Evolutionary conservation across 768 basidiomycete species (phyloP).

Genomic region (Dendrothele bispora): DNA sequence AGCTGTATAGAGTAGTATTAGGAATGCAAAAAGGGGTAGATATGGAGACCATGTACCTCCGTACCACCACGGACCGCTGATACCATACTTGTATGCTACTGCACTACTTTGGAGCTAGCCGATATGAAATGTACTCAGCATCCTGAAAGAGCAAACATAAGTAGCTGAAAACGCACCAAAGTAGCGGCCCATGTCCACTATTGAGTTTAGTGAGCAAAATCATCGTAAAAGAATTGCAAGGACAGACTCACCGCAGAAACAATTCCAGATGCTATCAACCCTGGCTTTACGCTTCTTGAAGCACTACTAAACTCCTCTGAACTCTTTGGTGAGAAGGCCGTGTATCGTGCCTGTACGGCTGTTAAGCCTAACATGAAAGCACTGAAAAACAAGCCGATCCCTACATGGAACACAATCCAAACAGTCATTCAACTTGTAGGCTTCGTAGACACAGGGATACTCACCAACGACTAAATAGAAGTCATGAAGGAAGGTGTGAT

Average conservation of each 20-base stretch:
- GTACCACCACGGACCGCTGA: slow-evolving; percentile 90
- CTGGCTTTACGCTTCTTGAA: slow-evolving; percentile 84
- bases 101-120: slow-evolving; percentile 74
- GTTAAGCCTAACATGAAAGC: slow-evolving; percentile 79
- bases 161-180: slow-evolving; percentile 39
- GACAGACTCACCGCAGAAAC: slow-evolving; percentile 63
- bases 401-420: slow-evolving; percentile 35
- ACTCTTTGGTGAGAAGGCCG: slow-evolving; percentile 72
- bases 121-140: slow-evolving; percentile 9
- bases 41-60: slow-evolving; percentile 36
- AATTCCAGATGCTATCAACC: slow-evolving; percentile 89
- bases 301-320: slow-evolving; percentile 86
- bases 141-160: background rate
- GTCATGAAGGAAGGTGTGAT: too few relatives aligned
- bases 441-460: too few relatives aligned
- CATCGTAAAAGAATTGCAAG: background rate
- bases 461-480: too few relatives aligned
- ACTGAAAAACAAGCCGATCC: slow-evolving; percentile 88
- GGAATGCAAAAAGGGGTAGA: background rate
- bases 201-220: background rate
- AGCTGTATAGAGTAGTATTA: slow-evolving; percentile 27
- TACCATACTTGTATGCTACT: slow-evolving; percentile 49
- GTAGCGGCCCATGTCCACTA: slow-evolving; percentile 55
- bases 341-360: slow-evolving; percentile 82
- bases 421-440: background rate